phyloP scores from a whole-genome alignment of 2,329 filamentous ascomycete genomes.

The Fusarium sarcochroum region DNA sequence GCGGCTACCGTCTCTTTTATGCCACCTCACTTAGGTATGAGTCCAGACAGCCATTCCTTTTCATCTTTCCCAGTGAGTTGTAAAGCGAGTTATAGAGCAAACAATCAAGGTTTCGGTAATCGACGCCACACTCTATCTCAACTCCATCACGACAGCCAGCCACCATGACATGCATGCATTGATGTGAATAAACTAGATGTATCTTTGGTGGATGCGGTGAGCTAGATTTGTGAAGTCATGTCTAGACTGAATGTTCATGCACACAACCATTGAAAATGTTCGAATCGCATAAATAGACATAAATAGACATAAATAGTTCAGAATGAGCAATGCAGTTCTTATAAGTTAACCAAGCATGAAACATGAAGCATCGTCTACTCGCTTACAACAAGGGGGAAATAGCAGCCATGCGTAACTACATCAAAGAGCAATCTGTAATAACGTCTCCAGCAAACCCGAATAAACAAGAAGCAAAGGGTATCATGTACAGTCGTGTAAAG shows the following conservation, averaged over 20 bases:
- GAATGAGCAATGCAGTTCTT: neutral
- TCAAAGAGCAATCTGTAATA: neutral
- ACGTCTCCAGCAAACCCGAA: neutral
- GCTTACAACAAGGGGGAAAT: neutral
- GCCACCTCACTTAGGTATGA: neutral
- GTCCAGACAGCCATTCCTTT: neutral
- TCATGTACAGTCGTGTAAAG: constrained; percentile 13
- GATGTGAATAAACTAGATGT: neutral
- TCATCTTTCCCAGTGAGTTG: neutral
- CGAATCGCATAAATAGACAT: too few relatives aligned
- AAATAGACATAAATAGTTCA: neutral
- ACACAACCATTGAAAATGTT: too few relatives aligned
- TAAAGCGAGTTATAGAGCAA: neutral
- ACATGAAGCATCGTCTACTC: neutral
- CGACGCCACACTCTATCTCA: constrained; percentile 6
- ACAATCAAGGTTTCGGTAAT: constrained; percentile 20
- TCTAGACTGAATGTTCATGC: too few relatives aligned
- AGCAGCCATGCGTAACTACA: neutral
- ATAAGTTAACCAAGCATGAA: neutral
- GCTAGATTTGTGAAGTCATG: too few relatives aligned
- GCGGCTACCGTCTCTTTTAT: too few relatives aligned
- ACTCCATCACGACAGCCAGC: neutral
- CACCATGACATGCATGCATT: neutral
- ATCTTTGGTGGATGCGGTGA: neutral
- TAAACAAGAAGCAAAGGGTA: constrained; percentile 8